Conservation (phyloP, 2,329 filamentous ascomycete genomes). For the Epichloe uncinata region DNA sequence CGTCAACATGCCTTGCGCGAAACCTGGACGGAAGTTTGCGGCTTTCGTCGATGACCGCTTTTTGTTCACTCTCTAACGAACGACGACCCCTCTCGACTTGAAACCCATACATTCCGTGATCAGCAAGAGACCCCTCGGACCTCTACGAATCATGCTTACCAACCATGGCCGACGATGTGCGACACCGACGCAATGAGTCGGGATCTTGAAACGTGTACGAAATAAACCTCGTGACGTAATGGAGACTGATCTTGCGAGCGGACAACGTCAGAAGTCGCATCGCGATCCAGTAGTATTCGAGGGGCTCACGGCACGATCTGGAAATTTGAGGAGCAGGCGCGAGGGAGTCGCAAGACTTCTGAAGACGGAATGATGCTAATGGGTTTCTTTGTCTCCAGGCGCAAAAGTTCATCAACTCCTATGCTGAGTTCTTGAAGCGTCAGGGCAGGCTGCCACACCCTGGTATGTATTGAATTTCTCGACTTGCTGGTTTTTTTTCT, state of each 20-base stretch:
- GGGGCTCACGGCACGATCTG: conserved; percentile 9
- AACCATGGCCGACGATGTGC: background rate
- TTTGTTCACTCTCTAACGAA: background rate
- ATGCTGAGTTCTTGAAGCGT: conserved; percentile 83
- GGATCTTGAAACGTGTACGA: background rate
- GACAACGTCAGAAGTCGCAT: background rate
- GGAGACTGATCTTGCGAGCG: background rate
- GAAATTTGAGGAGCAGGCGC: conserved; percentile 46
- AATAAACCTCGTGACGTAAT: background rate
- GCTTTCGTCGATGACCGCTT: background rate
- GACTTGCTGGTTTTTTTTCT: too few relatives aligned
- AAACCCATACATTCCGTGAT: conserved; percentile 1
- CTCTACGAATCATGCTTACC: background rate
- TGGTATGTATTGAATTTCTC: conserved; percentile 42
- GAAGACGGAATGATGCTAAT: conserved; percentile 66
- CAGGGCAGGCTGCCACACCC: conserved; percentile 87
- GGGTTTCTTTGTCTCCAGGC: conserved; percentile 44
- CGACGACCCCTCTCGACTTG: conserved; percentile 1
- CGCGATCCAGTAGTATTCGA: conserved; percentile 3
- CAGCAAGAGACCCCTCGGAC: background rate
- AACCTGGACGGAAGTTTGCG: background rate
- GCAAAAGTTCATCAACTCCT: conserved; percentile 80
- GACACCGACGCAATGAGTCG: background rate
- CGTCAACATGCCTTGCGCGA: background rate
- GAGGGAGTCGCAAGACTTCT: conserved; percentile 62